Conservation (phyloP, 768 basidiomycete genomes). For the Lactifluus rugatus region DNA sequence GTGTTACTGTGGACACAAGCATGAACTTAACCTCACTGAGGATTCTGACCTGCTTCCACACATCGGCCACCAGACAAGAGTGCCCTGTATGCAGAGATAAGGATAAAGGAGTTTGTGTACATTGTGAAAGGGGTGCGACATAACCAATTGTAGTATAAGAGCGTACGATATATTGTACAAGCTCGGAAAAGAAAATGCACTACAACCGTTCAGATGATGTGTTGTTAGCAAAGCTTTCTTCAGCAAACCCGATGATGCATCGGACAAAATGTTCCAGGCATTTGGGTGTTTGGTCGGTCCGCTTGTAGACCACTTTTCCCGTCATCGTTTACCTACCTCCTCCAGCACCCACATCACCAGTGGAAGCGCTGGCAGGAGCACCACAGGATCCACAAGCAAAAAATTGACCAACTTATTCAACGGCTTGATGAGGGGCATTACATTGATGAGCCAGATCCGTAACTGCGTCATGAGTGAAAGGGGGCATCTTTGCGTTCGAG, state of each 20-base stretch:
- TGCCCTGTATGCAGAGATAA: too few relatives aligned
- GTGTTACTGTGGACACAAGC: conserved; percentile 81
- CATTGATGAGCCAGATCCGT: conserved; percentile 28
- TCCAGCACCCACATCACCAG: conserved; percentile 76
- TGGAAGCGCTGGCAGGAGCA: conserved; percentile 96
- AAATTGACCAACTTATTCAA: conserved; percentile 72
- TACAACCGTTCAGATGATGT: conserved; percentile 76
- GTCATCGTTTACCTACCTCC: background rate
- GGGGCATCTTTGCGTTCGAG: background rate
- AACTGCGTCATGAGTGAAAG: conserved; percentile 11
- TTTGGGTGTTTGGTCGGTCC: conserved; percentile 59
- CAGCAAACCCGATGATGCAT: conserved; percentile 68
- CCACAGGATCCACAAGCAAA: conserved; percentile 77
- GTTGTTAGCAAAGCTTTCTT: conserved; percentile 67
- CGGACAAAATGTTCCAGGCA: conserved; percentile 74
- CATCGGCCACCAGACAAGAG: too few relatives aligned
- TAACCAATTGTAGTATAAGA: too few relatives aligned
- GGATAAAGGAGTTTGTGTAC: too few relatives aligned
- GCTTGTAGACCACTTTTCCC: background rate
- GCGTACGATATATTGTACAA: too few relatives aligned
- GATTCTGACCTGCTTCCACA: conserved; percentile 60
- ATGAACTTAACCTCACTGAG: conserved; percentile 62
- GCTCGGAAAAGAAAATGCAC: conserved; percentile 81
- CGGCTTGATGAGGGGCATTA: conserved; percentile 49
- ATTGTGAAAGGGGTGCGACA: too few relatives aligned